A percentile compares a stretch with the other conserved stretches of the same genome.
phyloP scores from a whole-genome alignment of 305 asterid genomes.

The Fraxinus dipetala region DNA sequence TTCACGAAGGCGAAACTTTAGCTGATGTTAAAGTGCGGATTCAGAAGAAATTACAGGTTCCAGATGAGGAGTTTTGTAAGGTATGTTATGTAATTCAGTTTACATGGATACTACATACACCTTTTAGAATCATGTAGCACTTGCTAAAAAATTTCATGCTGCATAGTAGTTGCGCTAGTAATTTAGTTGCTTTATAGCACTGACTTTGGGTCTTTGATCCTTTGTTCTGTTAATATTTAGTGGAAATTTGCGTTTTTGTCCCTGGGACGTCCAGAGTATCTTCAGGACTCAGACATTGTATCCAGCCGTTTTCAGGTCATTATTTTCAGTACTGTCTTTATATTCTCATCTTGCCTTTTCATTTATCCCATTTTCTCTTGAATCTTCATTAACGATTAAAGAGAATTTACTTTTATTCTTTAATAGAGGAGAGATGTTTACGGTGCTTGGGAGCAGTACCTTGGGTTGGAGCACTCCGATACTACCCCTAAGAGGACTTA shows the following conservation, averaged over 20 bases:
- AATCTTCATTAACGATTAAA: neutral
- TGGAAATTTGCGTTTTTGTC: constrained; percentile 39
- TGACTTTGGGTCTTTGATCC: neutral
- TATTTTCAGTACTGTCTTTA: neutral
- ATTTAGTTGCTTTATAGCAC: neutral
- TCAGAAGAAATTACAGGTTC: constrained; percentile 62
- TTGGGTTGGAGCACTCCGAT: constrained; percentile 34
- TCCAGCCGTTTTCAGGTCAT: constrained; percentile 68
- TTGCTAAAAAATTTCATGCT: neutral
- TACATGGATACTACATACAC: neutral
- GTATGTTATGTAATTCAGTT: constrained; percentile 24
- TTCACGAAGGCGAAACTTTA: constrained; percentile 67
- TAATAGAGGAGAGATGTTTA: constrained; percentile 30
- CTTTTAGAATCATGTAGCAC: neutral
- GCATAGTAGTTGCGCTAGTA: neutral
- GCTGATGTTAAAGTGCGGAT: constrained; percentile 60
- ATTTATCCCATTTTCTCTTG: neutral
- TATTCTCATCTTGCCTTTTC: neutral
- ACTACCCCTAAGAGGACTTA: constrained; percentile 28
- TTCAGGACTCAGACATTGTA: constrained; percentile 62
- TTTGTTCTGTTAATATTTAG: constrained; percentile 15
- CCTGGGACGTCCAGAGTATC: constrained; percentile 74
- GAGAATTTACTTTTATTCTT: neutral
- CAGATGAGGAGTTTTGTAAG: constrained; percentile 67
- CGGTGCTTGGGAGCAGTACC: constrained; percentile 38